Evolutionary conservation across 192 early-diverging fungal genomes (phyloP), one percentile per base, ranked within the genome.

Genomic region (Jimgerdemannia lactiflua): DNA sequence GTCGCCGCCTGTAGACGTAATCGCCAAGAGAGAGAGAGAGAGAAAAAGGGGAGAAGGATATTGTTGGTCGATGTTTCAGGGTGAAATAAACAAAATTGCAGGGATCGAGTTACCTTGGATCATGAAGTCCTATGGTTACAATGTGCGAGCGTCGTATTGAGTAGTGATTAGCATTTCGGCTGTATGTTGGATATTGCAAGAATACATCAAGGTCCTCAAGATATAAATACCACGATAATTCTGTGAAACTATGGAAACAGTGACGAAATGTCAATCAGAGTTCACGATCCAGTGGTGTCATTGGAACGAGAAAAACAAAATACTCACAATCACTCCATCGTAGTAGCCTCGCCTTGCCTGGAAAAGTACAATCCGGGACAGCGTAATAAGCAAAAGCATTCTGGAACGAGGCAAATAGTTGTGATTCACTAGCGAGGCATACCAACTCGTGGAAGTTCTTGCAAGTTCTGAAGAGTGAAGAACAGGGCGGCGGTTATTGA

Each of bases 331-430:
- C 41, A 89, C 85, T 59, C 85, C 85, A 80, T 96, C 86, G 78
- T 96, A 96, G 77, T 96, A 95, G n/a, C 93, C 92, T 66, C 88
- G 82, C 71, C 91, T 92, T 41, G 95, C 91, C 89, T 92, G 76
- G 65, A 11, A 59, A 54, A 4, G n/a, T 6, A 75, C 18, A 9
- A 70, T 70, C 8, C 71, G 9, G 20, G 3, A 64, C 42, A 41
- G 7, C 8, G 11, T 29, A 67, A 17, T 8, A 2, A 19, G 63
- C 59, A 43, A 71, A 44, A 4, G 14, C 63, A 39, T 49, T 63
- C 41, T 63, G 4, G 70, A 43, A 78, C 64, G 42, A 63, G 69
- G 65, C 14, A 20, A 42, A 29, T 70, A 43, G n/a, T n/a, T n/a
- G n/a, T n/a, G n/a, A n/a, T n/a, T n/a, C n/a, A n/a, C n/a, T n/a